These are phyloP conservation scores for Kandelia obovata DNA, from an alignment of 345 rosid genomes.

Conservation along the genomic window DNA sequence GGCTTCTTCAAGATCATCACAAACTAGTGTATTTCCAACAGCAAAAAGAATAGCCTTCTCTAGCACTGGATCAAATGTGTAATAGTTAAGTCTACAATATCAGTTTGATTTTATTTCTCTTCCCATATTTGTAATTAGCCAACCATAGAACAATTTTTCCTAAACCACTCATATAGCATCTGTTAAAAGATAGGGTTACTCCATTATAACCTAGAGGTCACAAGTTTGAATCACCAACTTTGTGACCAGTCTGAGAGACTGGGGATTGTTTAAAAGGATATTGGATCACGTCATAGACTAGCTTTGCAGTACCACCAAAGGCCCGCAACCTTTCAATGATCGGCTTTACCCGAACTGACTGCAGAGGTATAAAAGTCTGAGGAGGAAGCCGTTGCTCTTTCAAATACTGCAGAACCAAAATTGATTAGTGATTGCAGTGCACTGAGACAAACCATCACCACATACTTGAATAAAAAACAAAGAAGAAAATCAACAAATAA, in stretches of 20 bases:
- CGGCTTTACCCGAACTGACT: conserved; percentile 90
- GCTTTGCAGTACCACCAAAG: conserved; percentile 80
- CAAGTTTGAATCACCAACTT: neutral
- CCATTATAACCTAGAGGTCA: no score
- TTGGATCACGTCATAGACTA: conserved; percentile 86
- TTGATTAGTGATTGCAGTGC: conserved; percentile 13
- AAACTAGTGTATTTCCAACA: conserved; percentile 93
- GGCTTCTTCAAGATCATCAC: conserved; percentile 96
- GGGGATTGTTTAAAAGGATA: conserved; percentile 56
- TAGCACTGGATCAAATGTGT: conserved; percentile 75
- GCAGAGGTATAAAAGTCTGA: conserved; percentile 94
- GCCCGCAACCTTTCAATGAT: conserved; percentile 72
- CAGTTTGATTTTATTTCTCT: conserved; percentile 1
- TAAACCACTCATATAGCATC: no score
- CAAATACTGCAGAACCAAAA: conserved; percentile 69
- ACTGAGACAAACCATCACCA: conserved; percentile 4
- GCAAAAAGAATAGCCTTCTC: conserved; percentile 93
- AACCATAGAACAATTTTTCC: neutral
- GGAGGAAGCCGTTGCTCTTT: conserved; percentile 99
- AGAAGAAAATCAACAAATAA: neutral
- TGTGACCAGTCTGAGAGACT: neutral
- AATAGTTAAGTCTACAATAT: conserved; percentile 56
- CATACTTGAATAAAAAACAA: neutral
- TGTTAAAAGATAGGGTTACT: no score
- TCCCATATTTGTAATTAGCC: neutral